These are phyloP conservation scores for Pythium phragmiticola DNA, from an alignment of 352 stramenopile genomes.

Conservation along the genomic window DNA sequence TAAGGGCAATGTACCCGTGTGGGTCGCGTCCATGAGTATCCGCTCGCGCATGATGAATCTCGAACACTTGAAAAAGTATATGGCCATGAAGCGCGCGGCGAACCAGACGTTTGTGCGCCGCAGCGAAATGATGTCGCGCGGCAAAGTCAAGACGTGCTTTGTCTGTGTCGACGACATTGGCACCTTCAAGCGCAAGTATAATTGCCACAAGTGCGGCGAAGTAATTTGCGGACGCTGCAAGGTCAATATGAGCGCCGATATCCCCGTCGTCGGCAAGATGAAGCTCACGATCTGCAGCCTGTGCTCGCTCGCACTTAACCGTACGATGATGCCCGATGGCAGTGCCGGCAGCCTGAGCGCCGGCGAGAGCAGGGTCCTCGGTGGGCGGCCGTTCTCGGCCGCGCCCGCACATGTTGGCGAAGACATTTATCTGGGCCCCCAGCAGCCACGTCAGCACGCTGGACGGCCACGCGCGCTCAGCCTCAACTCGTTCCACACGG, in stretches of 20 bases:
- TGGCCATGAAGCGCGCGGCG: conserved; percentile 77
- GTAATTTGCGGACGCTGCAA: conserved; percentile 74
- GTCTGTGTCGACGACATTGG: conserved; percentile 82
- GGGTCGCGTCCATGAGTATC: conserved; percentile 59
- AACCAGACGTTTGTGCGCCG: conserved; percentile 70
- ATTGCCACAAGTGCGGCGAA: conserved; percentile 85
- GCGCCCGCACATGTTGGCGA: conserved; percentile 29
- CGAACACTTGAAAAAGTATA: conserved; percentile 77
- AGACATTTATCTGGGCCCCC: conserved; percentile 13
- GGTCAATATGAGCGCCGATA: conserved; percentile 72
- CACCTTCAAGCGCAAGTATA: conserved; percentile 77
- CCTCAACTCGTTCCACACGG: conserved; percentile 78
- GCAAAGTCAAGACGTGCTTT: conserved; percentile 79
- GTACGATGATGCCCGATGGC: conserved; percentile 47
- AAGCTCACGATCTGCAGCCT: conserved; percentile 85
- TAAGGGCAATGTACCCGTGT: conserved; percentile 77
- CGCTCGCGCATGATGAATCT: conserved; percentile 67
- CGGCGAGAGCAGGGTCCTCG: conserved; percentile 32
- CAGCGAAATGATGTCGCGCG: conserved; percentile 58
- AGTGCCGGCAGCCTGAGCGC: conserved; percentile 24
- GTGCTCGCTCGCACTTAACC: conserved; percentile 76
- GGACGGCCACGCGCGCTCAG: conserved; percentile 39
- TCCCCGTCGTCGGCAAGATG: conserved; percentile 81
- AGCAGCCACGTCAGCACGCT: neutral
- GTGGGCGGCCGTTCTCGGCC: conserved; percentile 50